Percentiles rank a stretch among this genome's conserved stretches.
Conservation (phyloP, 2,329 filamentous ascomycete genomes). For the Myriosclerotinia duriaeana region DNA sequence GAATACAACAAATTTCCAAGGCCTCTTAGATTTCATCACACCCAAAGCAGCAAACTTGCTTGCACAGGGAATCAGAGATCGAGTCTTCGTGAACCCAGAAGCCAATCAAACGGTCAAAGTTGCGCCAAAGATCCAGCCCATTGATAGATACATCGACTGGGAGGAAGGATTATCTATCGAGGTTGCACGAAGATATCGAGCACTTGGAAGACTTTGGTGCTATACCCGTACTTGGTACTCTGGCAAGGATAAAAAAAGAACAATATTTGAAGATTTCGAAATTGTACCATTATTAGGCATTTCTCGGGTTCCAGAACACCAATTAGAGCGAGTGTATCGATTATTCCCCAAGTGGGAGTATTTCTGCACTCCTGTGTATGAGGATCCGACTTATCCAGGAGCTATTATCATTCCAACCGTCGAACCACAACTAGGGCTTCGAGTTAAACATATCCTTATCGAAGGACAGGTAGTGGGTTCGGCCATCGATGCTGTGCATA, state of each 20-base stretch:
- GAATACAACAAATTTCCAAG: constrained; percentile 47
- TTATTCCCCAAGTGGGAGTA: constrained; percentile 1
- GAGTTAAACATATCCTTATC: constrained; percentile 28
- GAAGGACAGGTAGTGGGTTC: constrained; percentile 26
- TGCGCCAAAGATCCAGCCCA: constrained; percentile 71
- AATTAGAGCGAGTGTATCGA: neutral
- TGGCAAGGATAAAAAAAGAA: constrained; percentile 29
- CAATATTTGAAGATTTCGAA: constrained; percentile 35
- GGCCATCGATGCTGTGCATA: constrained; percentile 25
- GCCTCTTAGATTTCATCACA: constrained; percentile 57
- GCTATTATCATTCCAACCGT: constrained; percentile 26
- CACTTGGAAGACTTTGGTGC: constrained; percentile 68
- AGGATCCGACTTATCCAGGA: constrained; percentile 21
- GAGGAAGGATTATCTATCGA: constrained; percentile 51
- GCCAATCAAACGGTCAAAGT: constrained; percentile 45
- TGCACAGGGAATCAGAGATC: constrained; percentile 59
- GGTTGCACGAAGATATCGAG: constrained; percentile 56
- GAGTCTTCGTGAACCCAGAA: constrained; percentile 63
- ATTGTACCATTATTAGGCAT: constrained; percentile 20
- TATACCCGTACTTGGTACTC: constrained; percentile 31
- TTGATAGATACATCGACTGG: constrained; percentile 65
- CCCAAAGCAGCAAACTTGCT: constrained; percentile 70
- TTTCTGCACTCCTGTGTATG: constrained; percentile 25
- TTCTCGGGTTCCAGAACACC: neutral
- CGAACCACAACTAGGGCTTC: constrained; percentile 14